Evolutionary conservation across 2,329 filamentous ascomycete genomes (phyloP).

Genomic region (Aspergillus hiratsukae): DNA sequence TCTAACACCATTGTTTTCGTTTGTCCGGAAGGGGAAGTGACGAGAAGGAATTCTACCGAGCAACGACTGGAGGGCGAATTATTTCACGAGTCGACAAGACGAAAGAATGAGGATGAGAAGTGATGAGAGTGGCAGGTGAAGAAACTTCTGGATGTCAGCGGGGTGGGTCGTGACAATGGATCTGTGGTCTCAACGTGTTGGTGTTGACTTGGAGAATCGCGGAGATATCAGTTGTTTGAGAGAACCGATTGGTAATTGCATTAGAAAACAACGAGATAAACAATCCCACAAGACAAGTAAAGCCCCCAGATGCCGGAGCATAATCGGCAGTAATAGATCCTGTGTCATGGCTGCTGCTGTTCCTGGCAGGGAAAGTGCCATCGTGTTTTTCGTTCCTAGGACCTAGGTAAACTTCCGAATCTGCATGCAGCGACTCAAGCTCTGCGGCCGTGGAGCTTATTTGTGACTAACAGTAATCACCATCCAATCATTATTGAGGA

Average conservation of each 20-base stretch:
- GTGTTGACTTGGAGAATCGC: neutral
- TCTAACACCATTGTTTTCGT: slow-evolving; percentile 5
- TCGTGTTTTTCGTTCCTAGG: too few species aligned
- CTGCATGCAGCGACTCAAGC: neutral
- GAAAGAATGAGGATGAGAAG: neutral
- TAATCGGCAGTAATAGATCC: neutral
- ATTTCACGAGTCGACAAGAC: neutral
- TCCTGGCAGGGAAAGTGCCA: neutral
- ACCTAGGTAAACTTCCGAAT: neutral
- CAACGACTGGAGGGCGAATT: neutral
- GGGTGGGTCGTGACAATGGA: neutral
- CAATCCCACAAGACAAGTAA: neutral
- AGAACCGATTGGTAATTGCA: neutral
- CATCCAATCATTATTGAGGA: neutral
- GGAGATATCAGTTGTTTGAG: neutral
- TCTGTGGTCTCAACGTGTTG: neutral
- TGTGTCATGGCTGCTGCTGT: neutral
- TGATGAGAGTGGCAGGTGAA: neutral
- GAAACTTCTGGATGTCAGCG: neutral
- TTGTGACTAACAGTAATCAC: neutral
- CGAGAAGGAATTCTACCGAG: neutral
- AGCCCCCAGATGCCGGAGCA: neutral
- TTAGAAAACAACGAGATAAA: neutral
- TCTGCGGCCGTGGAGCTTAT: neutral
- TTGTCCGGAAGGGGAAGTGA: neutral